Conservation (phyloP, 2,329 filamentous ascomycete genomes). For the Colletotrichum gloeosporioides region DNA sequence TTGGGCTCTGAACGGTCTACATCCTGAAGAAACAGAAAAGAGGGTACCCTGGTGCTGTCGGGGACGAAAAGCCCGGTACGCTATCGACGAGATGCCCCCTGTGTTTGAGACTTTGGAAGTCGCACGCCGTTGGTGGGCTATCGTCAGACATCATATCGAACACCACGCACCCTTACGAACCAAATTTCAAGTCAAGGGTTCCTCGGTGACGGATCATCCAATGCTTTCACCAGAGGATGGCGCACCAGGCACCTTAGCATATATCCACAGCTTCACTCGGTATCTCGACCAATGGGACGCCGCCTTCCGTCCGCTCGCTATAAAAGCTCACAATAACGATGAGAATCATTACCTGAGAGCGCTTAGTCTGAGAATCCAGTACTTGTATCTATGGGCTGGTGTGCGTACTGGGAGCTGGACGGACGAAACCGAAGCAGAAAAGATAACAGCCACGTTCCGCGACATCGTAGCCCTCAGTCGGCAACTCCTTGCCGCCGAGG, state of each 20-base stretch:
- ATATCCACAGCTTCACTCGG: not conserved
- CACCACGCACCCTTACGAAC: not conserved
- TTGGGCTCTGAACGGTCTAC: not conserved
- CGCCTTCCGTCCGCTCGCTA: not conserved
- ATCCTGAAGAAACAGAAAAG: not conserved
- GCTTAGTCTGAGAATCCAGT: not conserved
- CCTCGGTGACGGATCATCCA: not conserved
- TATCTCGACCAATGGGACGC: not conserved
- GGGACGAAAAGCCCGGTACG: not conserved
- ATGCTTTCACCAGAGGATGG: not conserved
- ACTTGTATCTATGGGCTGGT: not conserved
- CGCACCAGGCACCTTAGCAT: not conserved
- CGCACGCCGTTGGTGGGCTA: slow-evolving; percentile 1
- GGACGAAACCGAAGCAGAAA: not conserved
- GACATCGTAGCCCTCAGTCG: not conserved
- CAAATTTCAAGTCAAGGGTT: not conserved
- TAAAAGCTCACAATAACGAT: not conserved
- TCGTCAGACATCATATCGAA: not conserved
- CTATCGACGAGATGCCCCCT: slow-evolving; percentile 6
- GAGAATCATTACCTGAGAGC: not conserved
- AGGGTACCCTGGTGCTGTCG: slow-evolving; percentile 11
- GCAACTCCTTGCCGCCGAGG: not conserved
- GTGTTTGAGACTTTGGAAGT: not conserved
- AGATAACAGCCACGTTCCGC: not conserved
- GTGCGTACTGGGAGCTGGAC: not conserved